Evolutionary conservation across 768 basidiomycete species (phyloP).

Genomic region (Cyclocybe cylindracea): DNA sequence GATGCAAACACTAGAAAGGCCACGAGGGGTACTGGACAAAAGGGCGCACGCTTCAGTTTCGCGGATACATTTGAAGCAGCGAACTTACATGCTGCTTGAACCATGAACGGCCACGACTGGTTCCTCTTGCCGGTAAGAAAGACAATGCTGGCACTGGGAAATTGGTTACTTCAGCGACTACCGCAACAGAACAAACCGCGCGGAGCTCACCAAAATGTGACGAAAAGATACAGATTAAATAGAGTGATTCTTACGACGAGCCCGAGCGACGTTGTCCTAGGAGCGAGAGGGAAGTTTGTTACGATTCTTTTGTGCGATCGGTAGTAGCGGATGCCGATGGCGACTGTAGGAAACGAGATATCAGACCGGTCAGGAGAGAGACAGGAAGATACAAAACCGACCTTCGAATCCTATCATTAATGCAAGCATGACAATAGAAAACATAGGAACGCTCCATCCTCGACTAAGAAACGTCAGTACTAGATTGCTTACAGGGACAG

Average conservation of each 20-base stretch:
- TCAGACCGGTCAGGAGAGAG: not conserved
- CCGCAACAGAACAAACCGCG: not conserved
- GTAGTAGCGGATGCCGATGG: conserved; percentile 45
- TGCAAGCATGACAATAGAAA: conserved; percentile 40
- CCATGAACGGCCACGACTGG: conserved; percentile 42
- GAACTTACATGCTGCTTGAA: conserved; percentile 49
- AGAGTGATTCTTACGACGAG: conserved; percentile 39
- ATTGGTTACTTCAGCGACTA: not conserved
- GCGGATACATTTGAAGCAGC: not conserved
- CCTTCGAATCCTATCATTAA: conserved; percentile 48
- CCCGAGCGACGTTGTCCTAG: conserved; percentile 33
- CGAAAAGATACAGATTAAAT: conserved; percentile 46
- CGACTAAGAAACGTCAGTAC: conserved; percentile 14
- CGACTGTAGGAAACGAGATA: conserved; percentile 29
- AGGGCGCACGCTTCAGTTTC: conserved; percentile 4
- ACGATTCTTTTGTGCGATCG: conserved; percentile 37
- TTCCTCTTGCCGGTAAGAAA: conserved; percentile 29
- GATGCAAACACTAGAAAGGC: conserved; percentile 50
- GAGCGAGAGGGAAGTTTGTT: conserved; percentile 41
- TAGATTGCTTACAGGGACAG: not conserved
- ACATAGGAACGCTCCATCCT: conserved; percentile 40
- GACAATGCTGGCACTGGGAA: conserved; percentile 35
- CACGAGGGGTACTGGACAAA: conserved; percentile 45
- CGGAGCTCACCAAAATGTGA: conserved; percentile 41
- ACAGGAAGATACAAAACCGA: conserved; percentile 15